These are phyloP conservation scores for Colletotrichum gigasporum DNA, from an alignment of 2,329 filamentous ascomycete species.

Conservation along the genomic window DNA sequence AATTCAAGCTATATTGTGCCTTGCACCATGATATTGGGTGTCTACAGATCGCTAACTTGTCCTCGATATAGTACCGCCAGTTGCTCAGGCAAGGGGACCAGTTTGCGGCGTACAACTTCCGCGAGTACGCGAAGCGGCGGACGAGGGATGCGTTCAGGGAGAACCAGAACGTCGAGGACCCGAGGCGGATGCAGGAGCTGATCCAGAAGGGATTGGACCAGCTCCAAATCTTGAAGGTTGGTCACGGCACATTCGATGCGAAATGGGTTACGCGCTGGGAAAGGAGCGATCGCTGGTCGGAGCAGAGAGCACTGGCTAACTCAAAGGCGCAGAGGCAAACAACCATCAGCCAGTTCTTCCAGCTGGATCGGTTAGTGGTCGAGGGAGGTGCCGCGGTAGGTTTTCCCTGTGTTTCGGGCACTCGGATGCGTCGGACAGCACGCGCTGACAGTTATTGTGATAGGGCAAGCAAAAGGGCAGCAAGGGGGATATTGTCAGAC, in stretches of 20 bases:
- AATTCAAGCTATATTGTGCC: background rate
- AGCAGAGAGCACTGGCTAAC: slow-evolving; percentile 22
- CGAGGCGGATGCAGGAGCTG: slow-evolving; percentile 83
- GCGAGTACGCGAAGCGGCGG: slow-evolving; percentile 92
- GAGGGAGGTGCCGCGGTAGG: slow-evolving; percentile 84
- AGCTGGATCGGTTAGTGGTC: slow-evolving; percentile 89
- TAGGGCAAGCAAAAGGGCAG: slow-evolving; percentile 76
- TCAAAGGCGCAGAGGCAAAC: slow-evolving; percentile 82
- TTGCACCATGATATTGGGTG: slow-evolving; percentile 6
- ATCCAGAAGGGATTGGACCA: slow-evolving; percentile 89
- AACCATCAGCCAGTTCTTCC: slow-evolving; percentile 92
- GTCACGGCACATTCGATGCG: too few species aligned
- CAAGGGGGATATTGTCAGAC: slow-evolving; percentile 74
- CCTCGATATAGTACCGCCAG: slow-evolving; percentile 79
- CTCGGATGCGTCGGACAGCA: background rate
- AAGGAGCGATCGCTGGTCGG: background rate
- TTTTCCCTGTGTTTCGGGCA: slow-evolving; percentile 29
- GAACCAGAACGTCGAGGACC: slow-evolving; percentile 76
- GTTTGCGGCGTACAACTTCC: slow-evolving; percentile 96
- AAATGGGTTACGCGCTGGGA: background rate
- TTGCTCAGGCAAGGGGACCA: slow-evolving; percentile 86
- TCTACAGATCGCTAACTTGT: slow-evolving; percentile 1
- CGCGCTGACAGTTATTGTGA: slow-evolving; percentile 28
- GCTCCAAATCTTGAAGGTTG: slow-evolving; percentile 89
- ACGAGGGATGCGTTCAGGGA: slow-evolving; percentile 92